Evolutionary conservation across 108 stramenopile species (phyloP).

Genomic region (Cyclotella atomus): DNA sequence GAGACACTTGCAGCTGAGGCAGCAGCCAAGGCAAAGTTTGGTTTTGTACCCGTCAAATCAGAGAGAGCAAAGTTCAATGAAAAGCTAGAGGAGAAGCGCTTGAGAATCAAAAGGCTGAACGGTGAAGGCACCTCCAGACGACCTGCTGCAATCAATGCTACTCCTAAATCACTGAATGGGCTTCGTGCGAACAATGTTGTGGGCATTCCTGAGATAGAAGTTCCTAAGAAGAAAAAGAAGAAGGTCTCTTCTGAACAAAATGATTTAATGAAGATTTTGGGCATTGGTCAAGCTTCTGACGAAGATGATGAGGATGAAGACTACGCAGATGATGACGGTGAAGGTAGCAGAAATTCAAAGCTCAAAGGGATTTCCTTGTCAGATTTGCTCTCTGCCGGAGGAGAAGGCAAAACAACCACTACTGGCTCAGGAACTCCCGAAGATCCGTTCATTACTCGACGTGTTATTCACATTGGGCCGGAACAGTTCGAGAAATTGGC

Average conservation of each 20-base stretch:
- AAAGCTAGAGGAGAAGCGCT: conserved; percentile 12
- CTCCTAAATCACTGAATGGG: conserved; percentile 39
- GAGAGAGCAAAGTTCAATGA: conserved; percentile 26
- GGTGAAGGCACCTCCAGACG: conserved; percentile 37
- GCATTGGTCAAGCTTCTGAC: conserved; percentile 17
- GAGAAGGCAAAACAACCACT: conserved; percentile 19
- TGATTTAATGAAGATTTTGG: conserved; percentile 28
- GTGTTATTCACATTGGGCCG: conserved; percentile 42
- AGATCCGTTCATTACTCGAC: conserved; percentile 40
- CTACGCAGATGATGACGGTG: conserved; percentile 15
- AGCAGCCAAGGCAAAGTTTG: conserved; percentile 54
- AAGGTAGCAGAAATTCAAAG: conserved; percentile 25
- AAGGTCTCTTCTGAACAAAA: conserved; percentile 11
- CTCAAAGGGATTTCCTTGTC: conserved; percentile 30
- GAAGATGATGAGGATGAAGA: conserved; percentile 40
- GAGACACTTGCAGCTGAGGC: conserved; percentile 72
- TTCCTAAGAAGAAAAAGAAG: conserved; percentile 25
- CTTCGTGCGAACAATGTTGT: conserved; percentile 45
- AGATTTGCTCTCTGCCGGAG: conserved; percentile 26
- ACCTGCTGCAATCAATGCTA: conserved; percentile 2
- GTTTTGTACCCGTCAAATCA: conserved; percentile 15
- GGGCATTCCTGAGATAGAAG: conserved; percentile 30
- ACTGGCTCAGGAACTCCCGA: conserved; percentile 44
- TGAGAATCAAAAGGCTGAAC: conserved; percentile 25
- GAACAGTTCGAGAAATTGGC: conserved; percentile 33